Evolutionary conservation across 176 grass and related monocot species (phyloP), one percentile per base, ranked within the genome.

Genomic region (Aegilops bicornis): DNA sequence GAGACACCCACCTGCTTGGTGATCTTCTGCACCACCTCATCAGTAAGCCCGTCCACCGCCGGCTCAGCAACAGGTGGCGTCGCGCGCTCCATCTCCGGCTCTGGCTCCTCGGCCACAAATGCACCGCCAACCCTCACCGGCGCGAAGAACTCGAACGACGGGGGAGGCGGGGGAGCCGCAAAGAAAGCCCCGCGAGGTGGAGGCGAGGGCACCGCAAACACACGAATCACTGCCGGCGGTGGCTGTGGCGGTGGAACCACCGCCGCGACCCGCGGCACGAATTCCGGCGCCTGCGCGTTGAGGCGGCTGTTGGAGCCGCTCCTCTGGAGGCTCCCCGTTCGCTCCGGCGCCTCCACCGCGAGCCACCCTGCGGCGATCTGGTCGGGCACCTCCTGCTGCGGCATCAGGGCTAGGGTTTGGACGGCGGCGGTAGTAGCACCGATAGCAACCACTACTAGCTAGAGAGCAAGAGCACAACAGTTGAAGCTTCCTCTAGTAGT

Each of bases 261-360:
- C 39, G 70, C 82, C 6, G 92, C 79, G 1, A 88, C 65, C 17
- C 92, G 95, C 14, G 95, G 95, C 74, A 97, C 95, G 79, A 97
- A 97, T 89, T 97, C 92, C 8, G 95, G 90, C 36, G 95, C 95
- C 87, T 81, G 84, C n/a, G 95, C 95, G 89, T 97, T 97, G 79
- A 97, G 95, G 11, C 95, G 84, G 82, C 91, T 92, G 10, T 89
- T 56, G 64, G 92, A 95, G 67, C 87, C 77, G 80, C 83, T 85
- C 62, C 95, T 88, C 37, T 80, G 77, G 29, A 97, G 87, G 45
- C 69, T 77, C 2, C 36, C 91, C 3, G 67, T 75, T 61, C 35
- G 90, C 63, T 87, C 87, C 76, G 56, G 39, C 31, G 61, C 50
- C 56, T 47, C 62, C 15, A 82, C 84, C 23, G 73, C 52, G 23